A percentile compares a stretch with the other conserved stretches of the same genome.
phyloP scores from a whole-genome alignment of 768 basidiomycete genomes.

The Collybia sp. region DNA sequence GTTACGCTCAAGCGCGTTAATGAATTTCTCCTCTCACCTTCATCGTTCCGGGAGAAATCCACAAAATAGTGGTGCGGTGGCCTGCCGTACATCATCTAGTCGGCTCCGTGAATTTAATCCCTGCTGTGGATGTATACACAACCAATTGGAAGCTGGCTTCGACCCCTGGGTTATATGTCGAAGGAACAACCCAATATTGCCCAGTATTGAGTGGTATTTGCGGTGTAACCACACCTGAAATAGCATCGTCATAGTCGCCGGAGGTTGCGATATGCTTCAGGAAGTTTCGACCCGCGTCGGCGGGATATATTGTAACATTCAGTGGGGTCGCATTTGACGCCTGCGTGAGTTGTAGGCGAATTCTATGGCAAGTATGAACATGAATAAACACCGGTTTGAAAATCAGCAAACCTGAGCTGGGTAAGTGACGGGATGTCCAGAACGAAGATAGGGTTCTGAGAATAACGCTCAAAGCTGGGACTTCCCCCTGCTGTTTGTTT shows the following conservation, averaged over 20 bases:
- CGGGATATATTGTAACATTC: slow-evolving; percentile 57
- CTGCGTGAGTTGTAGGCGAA: slow-evolving; percentile 61
- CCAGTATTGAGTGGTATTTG: slow-evolving; percentile 49
- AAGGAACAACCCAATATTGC: slow-evolving; percentile 70
- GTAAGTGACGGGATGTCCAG: slow-evolving; percentile 46
- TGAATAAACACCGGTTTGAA: background rate
- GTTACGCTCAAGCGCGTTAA: slow-evolving; percentile 78
- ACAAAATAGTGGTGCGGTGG: too few relatives aligned
- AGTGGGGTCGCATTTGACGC: slow-evolving; percentile 41
- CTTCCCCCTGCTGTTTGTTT: slow-evolving; percentile 57
- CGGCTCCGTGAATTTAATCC: slow-evolving; percentile 16
- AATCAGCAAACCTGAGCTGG: slow-evolving; percentile 49
- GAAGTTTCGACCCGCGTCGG: slow-evolving; percentile 22
- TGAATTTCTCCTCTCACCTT: slow-evolving; percentile 56
- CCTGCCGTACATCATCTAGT: too few relatives aligned
- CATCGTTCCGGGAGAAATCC: slow-evolving; percentile 4
- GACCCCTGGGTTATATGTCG: slow-evolving; percentile 62
- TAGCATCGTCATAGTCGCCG: slow-evolving; percentile 72
- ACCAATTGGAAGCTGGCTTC: slow-evolving; percentile 54
- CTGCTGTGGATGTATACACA: slow-evolving; percentile 45
- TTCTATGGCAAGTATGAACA: slow-evolving; percentile 30
- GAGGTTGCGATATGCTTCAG: slow-evolving; percentile 56
- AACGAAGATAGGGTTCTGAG: slow-evolving; percentile 65
- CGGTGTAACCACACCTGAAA: slow-evolving; percentile 67
- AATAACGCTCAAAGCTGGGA: slow-evolving; percentile 63